Percentiles rank a stretch among this genome's conserved stretches.
Evolutionary conservation across 768 basidiomycete genomes (phyloP).

Genomic region (Infundibulicybe gibba): DNA sequence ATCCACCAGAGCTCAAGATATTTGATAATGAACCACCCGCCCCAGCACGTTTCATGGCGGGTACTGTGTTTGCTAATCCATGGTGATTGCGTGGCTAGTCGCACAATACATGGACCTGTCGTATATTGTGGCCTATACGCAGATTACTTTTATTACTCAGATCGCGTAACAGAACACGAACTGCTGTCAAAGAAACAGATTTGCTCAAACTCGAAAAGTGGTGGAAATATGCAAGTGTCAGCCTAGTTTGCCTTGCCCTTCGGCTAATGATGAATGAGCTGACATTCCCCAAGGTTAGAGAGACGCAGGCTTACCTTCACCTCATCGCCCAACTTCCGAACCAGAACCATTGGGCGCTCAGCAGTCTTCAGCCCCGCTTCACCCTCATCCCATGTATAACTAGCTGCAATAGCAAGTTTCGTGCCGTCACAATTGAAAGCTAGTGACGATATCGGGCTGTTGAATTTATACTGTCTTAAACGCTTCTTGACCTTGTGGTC

Average conservation of each 20-base stretch:
- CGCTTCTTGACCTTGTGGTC: slow-evolving; percentile 97
- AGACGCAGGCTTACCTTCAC: slow-evolving; percentile 51
- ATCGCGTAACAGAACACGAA: too few relatives aligned
- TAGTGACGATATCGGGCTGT: slow-evolving; percentile 69
- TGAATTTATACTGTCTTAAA: slow-evolving; percentile 84
- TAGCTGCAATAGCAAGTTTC: slow-evolving; percentile 77
- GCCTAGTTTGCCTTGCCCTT: slow-evolving; percentile 5
- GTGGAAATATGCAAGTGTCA: too few relatives aligned
- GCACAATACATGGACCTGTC: too few relatives aligned
- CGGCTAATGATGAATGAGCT: not conserved
- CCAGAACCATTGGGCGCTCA: slow-evolving; percentile 55
- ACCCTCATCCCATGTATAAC: slow-evolving; percentile 91
- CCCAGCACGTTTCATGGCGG: too few relatives aligned
- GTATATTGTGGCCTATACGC: too few relatives aligned
- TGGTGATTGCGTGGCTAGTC: too few relatives aligned
- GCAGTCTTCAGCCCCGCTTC: slow-evolving; percentile 67
- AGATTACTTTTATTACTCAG: too few relatives aligned
- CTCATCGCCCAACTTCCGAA: slow-evolving; percentile 71
- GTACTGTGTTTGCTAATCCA: too few relatives aligned
- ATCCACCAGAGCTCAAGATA: too few relatives aligned
- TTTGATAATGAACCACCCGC: too few relatives aligned
- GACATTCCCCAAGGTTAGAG: not conserved
- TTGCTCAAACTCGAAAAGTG: too few relatives aligned
- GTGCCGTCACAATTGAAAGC: slow-evolving; percentile 84
- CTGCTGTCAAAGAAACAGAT: too few relatives aligned